Conservation (phyloP, 495 filamentous ascomycete species). For the Lophiotrema nucula region DNA sequence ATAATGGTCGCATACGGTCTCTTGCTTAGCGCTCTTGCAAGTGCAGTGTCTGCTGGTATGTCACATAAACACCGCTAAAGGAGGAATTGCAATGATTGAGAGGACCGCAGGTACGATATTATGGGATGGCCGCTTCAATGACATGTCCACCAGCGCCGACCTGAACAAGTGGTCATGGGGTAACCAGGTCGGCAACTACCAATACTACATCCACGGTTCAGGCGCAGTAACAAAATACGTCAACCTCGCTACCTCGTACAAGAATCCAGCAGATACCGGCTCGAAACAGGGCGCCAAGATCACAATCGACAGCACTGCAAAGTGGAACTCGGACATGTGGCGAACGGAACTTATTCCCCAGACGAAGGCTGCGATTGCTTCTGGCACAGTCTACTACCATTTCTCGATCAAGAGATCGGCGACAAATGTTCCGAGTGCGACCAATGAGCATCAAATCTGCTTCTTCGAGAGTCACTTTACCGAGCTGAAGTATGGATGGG, state of each 20-base stretch:
- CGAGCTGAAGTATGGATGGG: constrained; percentile 70
- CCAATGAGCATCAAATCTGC: constrained; percentile 70
- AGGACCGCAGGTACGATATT: constrained; percentile 44
- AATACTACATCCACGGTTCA: constrained; percentile 71
- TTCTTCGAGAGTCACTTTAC: constrained; percentile 79
- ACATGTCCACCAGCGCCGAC: constrained; percentile 49
- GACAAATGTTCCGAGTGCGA: constrained; percentile 58
- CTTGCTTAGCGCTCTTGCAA: constrained; percentile 21
- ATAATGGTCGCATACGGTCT: constrained; percentile 24
- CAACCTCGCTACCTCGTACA: constrained; percentile 53
- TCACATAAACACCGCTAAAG: background rate
- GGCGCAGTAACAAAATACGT: constrained; percentile 57
- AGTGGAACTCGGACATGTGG: constrained; percentile 46
- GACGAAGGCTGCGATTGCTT: constrained; percentile 60
- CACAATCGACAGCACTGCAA: constrained; percentile 56
- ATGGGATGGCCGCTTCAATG: constrained; percentile 64
- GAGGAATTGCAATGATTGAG: background rate
- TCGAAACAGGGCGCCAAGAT: constrained; percentile 66
- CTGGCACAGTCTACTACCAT: constrained; percentile 66
- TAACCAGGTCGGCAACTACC: constrained; percentile 65
- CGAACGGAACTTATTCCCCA: constrained; percentile 68
- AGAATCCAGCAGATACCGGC: constrained; percentile 64
- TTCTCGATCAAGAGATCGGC: constrained; percentile 62
- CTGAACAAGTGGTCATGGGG: constrained; percentile 63
- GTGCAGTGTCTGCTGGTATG: constrained; percentile 22